Base-by-base conservation (phyloP, 23 red algal species). In the Agarophyton chilense region DNA sequence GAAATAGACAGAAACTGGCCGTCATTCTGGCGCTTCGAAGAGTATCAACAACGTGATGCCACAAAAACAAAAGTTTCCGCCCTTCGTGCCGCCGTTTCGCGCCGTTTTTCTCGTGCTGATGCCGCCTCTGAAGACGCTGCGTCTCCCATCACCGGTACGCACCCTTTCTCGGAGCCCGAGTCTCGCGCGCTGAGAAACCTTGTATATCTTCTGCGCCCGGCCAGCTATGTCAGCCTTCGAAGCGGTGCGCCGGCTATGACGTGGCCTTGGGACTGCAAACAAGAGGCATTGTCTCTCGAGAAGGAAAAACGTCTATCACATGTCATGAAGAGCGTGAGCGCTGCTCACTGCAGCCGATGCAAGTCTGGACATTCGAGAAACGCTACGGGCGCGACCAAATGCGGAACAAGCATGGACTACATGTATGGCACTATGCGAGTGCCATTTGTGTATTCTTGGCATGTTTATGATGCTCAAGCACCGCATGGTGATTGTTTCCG, bases 1-100 rank as follows among this genome's bases (percentile, higher is more conserved):
- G 86, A 95, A 24, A 45, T 95, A 28, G 88, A 95, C 68, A 61
- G 93, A 54, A 95, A 95, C 53, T 95, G 74, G 85, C 72, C 85
- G 4, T 43, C 72, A 4, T 78, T 78, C 54, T 89, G 85, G 85
- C 53, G 67, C 29, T 50, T 50, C 11, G 77, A 80, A 50, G 22
- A 80, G 42, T 21, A 43, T 29, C 24, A 47, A 43, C 68, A 16
- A 7, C 68, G 36, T 1, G n/a, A 74, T 46, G n/a, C 39, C 77
- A 38, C 33, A 0, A 52, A 80, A 6, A 80, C 51, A 4, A 52
- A 50, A 11, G 54, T 58, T 42, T 80, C 77, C 51, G 51, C 51
- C 54, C 21, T 80, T 58, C 77, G 77, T 35, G 51, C 39, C 10
- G 77, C 77, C 13, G 50, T 80, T 58, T 55, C 77, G 21, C 77